Percentiles rank a stretch among this genome's conserved stretches.
phyloP scores from a whole-genome alignment of 2,329 filamentous ascomycete genomes.

The Cladosporium cucumerinum region DNA sequence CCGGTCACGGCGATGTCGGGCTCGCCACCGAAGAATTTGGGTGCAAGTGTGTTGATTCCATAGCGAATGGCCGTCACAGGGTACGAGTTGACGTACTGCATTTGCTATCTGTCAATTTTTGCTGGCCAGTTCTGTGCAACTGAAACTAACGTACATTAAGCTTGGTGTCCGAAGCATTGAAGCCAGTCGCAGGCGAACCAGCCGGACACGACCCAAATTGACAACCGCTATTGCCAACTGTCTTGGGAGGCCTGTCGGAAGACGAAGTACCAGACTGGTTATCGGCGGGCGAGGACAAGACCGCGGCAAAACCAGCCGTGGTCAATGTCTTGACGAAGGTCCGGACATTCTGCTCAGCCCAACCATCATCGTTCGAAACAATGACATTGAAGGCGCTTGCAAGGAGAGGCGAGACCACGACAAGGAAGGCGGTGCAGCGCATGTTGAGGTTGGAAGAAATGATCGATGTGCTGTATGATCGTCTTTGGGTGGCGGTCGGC shows the following conservation, averaged over 20 bases:
- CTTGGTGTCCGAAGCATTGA: constrained; percentile 54
- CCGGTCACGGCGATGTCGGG: constrained; percentile 61
- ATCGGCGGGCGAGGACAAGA: constrained; percentile 65
- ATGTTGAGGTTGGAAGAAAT: background rate
- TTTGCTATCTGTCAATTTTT: background rate
- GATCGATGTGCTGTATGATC: background rate
- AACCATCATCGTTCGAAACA: constrained; percentile 69
- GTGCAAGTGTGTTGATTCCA: constrained; percentile 57
- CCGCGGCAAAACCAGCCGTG: constrained; percentile 56
- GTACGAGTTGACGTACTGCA: constrained; percentile 67
- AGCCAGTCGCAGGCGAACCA: constrained; percentile 54
- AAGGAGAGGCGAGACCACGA: background rate
- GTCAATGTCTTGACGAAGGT: constrained; percentile 56
- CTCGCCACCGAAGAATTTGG: constrained; percentile 51
- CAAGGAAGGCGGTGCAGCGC: constrained; percentile 1
- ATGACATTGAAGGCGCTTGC: constrained; percentile 48
- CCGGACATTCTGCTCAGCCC: constrained; percentile 67
- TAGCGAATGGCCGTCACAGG: constrained; percentile 63
- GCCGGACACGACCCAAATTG: constrained; percentile 60
- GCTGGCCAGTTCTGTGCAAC: too few relatives aligned
- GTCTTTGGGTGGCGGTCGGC: background rate
- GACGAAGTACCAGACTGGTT: constrained; percentile 60
- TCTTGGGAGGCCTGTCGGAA: constrained; percentile 18
- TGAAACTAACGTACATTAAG: constrained; percentile 40
- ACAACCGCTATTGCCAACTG: constrained; percentile 41